A percentile compares a stretch with the other conserved stretches of the same genome.
Evolutionary conservation across 164 flowering plant species (phyloP).

Genomic region (Vitis rupestris): DNA sequence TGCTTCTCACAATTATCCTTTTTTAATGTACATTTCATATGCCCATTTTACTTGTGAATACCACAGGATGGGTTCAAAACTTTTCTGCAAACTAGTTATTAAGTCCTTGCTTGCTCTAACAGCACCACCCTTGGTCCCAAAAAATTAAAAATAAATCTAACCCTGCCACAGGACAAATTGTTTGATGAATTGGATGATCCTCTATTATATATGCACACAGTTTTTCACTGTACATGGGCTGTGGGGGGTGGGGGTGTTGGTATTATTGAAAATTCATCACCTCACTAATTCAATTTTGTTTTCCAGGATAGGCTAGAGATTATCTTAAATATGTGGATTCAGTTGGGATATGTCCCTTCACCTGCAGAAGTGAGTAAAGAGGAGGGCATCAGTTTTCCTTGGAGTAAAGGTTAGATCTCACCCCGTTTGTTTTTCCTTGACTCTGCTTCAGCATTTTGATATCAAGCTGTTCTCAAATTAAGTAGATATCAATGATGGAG

Average conservation of each 20-base stretch:
- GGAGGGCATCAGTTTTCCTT: conserved; percentile 63
- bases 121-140: too few species aligned
- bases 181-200: too few species aligned
- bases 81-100: too few species aligned
- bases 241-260: too few species aligned
- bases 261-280: too few species aligned
- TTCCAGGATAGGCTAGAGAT: conserved; percentile 84
- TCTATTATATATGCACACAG: too few species aligned
- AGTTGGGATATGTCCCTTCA: conserved; percentile 58
- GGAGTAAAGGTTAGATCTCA: conserved; percentile 46
- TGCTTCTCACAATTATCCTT: neutral
- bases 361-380: conserved; percentile 79
- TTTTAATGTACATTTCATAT: neutral
- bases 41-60: too few species aligned
- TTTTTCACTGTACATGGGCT: too few species aligned
- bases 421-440: conserved; percentile 3
- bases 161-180: too few species aligned
- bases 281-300: conserved; percentile 2
- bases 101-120: too few species aligned
- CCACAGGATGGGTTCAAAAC: too few species aligned
- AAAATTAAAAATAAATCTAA: too few species aligned
- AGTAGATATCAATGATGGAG: conserved; percentile 14
- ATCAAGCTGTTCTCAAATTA: conserved; percentile 11
- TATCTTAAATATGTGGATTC: conserved; percentile 64
- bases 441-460: neutral